These are phyloP conservation scores for Cryptococcus hybrid DNA, from an alignment of 1,284 basidiomycete genomes.

Conservation along the genomic window DNA sequence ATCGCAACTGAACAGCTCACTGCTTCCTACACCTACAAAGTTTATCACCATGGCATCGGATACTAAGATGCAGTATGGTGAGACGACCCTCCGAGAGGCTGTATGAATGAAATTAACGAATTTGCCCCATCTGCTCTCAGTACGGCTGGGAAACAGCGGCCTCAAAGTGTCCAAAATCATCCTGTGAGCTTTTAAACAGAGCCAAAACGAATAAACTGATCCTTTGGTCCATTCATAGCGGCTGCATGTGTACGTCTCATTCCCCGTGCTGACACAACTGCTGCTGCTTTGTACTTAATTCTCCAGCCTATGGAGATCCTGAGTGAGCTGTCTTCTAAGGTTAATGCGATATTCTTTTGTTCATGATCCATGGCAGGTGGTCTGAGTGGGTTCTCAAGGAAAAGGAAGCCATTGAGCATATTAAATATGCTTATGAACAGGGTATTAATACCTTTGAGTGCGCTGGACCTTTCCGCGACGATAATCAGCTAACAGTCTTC, in stretches of 20 bases:
- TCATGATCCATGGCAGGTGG: conserved; percentile 6
- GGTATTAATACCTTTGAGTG: conserved; percentile 47
- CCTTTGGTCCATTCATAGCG: neutral
- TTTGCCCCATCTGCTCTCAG: conserved; percentile 7
- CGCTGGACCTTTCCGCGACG: neutral
- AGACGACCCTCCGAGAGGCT: neutral
- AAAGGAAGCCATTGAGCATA: conserved; percentile 40
- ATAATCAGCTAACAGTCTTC: neutral
- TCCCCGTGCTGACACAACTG: neutral
- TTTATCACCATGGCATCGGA: neutral
- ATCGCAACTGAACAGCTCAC: no score
- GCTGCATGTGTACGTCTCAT: no score
- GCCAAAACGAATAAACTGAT: neutral
- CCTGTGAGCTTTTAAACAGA: conserved; percentile 24
- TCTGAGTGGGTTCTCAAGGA: conserved; percentile 42
- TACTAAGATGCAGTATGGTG: conserved; percentile 10
- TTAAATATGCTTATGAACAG: conserved; percentile 41
- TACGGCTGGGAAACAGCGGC: conserved; percentile 37
- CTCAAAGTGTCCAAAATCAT: conserved; percentile 43
- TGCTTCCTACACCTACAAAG: no score
- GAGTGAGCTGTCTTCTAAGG: neutral
- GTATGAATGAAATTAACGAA: neutral
- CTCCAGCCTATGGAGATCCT: neutral
- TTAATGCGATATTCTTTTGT: neutral
- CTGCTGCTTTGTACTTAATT: neutral